Percentiles rank a stretch among this genome's conserved stretches.
These are phyloP conservation scores for Talaromyces sp. DNA, from an alignment of 2,329 filamentous ascomycete species.

Conservation along the genomic window DNA sequence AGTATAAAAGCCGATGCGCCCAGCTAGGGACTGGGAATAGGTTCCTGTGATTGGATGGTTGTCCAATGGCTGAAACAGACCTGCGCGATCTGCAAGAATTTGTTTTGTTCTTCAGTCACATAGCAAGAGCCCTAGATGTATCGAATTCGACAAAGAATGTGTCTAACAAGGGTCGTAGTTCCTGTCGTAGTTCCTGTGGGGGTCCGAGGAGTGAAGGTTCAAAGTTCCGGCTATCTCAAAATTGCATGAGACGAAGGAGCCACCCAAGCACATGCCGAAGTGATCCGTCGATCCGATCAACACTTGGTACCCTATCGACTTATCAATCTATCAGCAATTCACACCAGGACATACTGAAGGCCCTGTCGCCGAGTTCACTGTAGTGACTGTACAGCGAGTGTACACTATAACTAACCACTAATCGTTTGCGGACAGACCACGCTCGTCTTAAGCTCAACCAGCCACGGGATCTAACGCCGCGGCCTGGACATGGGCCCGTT, in stretches of 20 bases:
- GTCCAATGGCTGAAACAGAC: slow-evolving; percentile 19
- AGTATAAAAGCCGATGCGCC: neutral
- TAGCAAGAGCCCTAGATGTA: neutral
- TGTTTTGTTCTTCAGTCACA: neutral
- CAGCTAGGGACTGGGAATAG: slow-evolving; percentile 5
- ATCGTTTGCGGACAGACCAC: slow-evolving; percentile 5
- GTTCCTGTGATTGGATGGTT: slow-evolving; percentile 15
- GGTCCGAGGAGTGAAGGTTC: neutral
- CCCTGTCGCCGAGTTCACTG: neutral
- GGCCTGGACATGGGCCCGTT: slow-evolving; percentile 3
- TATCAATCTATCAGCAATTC: neutral
- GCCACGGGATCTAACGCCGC: slow-evolving; percentile 12
- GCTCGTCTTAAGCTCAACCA: neutral
- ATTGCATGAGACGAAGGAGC: slow-evolving; percentile 8
- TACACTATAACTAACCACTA: neutral
- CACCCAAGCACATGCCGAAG: neutral
- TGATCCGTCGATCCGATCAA: slow-evolving; percentile 3
- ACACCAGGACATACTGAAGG: neutral
- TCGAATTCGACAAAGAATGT: neutral
- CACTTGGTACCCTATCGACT: neutral
- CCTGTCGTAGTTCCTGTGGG: neutral
- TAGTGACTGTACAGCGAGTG: neutral
- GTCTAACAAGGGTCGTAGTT: neutral
- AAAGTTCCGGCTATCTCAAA: slow-evolving; percentile 9
- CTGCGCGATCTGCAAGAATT: slow-evolving; percentile 8